Percentiles rank a stretch among this genome's conserved stretches.
These are phyloP conservation scores for Drechslerella dactyloides DNA, from an alignment of 2,329 filamentous ascomycete species.

Conservation along the genomic window DNA sequence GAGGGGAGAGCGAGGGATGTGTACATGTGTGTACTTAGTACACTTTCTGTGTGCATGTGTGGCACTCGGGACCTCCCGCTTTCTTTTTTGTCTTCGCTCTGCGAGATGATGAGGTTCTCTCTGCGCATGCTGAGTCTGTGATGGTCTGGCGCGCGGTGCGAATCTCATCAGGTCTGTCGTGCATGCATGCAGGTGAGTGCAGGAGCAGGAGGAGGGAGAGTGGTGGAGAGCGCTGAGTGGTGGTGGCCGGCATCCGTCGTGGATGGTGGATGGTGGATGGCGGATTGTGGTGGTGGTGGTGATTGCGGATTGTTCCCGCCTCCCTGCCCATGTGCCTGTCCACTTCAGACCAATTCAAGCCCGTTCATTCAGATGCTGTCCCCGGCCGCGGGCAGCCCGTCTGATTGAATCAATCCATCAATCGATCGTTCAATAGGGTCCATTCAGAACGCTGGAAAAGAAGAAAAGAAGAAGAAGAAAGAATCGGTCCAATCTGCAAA, in stretches of 20 bases:
- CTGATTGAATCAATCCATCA: no score
- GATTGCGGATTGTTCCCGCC: conserved; percentile 29
- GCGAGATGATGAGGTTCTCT: not conserved
- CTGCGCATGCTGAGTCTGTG: not conserved
- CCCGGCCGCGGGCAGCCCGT: no score
- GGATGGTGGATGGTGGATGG: not conserved
- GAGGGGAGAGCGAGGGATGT: not conserved
- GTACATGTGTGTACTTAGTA: not conserved
- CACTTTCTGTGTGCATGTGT: not conserved
- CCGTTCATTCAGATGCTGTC: no score
- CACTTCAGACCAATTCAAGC: not conserved
- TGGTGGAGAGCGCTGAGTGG: not conserved
- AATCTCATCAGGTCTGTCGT: no score
- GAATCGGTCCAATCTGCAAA: not conserved
- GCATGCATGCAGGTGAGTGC: no score
- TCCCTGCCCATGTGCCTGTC: conserved; percentile 44
- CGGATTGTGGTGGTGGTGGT: not conserved
- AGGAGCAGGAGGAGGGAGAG: not conserved
- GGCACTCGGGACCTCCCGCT: conserved; percentile 2
- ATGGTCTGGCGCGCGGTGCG: no score
- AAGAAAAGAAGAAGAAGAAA: not conserved
- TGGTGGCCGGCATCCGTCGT: not conserved
- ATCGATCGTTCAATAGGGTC: no score
- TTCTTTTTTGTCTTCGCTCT: not conserved
- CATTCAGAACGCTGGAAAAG: not conserved